A percentile compares a stretch with the other conserved stretches of the same genome.
phyloP scores from a whole-genome alignment of 139 green algal genomes.

The Haematococcus lacustris region DNA sequence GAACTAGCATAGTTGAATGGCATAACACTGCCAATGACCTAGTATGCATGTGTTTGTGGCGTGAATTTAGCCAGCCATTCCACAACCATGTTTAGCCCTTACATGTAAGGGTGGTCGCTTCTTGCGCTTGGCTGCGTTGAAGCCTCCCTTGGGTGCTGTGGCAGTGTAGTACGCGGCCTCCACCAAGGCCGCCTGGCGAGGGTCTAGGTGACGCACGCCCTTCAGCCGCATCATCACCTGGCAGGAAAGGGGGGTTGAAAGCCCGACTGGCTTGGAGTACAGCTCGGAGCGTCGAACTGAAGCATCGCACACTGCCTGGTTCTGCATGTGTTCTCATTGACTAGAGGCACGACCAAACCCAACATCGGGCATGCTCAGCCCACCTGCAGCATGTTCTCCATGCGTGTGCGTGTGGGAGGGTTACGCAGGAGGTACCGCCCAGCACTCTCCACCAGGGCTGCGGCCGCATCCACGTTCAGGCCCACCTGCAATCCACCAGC shows the following conservation, averaged over 20 bases:
- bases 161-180: conserved; percentile 80
- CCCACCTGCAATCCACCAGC: not conserved
- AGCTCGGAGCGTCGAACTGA: no score
- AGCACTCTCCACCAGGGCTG: conserved; percentile 74
- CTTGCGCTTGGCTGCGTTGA: conserved; percentile 13
- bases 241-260: not conserved
- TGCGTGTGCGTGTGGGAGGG: conserved; percentile 60
- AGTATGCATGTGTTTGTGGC: no score
- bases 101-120: conserved; percentile 17
- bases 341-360: no score
- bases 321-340: no score
- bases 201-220: conserved; percentile 77
- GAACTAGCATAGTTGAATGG: no score
- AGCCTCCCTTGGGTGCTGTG: conserved; percentile 10
- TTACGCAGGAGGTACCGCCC: conserved; percentile 74
- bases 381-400: conserved; percentile 79
- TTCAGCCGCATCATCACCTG: conserved; percentile 83
- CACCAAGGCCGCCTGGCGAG: conserved; percentile 64
- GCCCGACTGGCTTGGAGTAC: no score
- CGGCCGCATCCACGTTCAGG: conserved; percentile 11
- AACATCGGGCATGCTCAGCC: no score
- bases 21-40: no score
- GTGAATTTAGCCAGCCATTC: not conserved
- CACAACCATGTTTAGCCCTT: no score
- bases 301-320: no score